phyloP scores from a whole-genome alignment of 495 filamentous ascomycete species.

The Trichoderma asperelloides region DNA sequence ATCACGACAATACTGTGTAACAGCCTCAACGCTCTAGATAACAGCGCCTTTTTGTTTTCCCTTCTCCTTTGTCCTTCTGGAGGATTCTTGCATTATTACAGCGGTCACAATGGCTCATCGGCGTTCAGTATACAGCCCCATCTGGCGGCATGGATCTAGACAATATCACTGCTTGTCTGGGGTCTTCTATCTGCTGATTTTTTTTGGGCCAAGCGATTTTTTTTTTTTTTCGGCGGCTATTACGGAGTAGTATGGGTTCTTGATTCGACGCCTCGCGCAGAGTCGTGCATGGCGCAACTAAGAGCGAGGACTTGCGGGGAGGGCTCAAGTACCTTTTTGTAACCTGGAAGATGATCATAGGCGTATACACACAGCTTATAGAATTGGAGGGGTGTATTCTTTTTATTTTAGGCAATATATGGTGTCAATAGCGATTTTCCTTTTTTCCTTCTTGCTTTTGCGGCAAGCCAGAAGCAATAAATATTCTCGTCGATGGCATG shows the following conservation, averaged over 20 bases:
- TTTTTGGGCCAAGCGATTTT: background rate
- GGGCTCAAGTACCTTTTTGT: background rate
- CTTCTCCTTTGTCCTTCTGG: background rate
- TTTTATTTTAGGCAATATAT: background rate
- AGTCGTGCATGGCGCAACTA: background rate
- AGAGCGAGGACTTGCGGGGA: background rate
- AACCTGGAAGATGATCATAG: background rate
- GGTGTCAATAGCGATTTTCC: background rate
- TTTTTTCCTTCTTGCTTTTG: background rate
- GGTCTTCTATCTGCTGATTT: background rate
- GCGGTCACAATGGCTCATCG: background rate
- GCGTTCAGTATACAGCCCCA: background rate
- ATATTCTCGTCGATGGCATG: too few species aligned
- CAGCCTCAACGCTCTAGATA: background rate
- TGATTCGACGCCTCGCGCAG: background rate
- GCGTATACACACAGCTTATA: background rate
- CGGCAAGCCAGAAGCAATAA: too few species aligned
- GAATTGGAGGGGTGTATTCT: background rate
- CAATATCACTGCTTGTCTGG: background rate
- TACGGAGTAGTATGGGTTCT: background rate
- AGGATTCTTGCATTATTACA: background rate
- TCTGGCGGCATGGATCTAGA: background rate
- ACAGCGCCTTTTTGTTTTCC: background rate
- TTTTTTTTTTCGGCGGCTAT: background rate
- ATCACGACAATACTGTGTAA: conserved; percentile 78